Evolutionary conservation across 306 rosid species (phyloP), one percentile per base, ranked within the genome.

Genomic region (Cucurbita argyrosperma): DNA sequence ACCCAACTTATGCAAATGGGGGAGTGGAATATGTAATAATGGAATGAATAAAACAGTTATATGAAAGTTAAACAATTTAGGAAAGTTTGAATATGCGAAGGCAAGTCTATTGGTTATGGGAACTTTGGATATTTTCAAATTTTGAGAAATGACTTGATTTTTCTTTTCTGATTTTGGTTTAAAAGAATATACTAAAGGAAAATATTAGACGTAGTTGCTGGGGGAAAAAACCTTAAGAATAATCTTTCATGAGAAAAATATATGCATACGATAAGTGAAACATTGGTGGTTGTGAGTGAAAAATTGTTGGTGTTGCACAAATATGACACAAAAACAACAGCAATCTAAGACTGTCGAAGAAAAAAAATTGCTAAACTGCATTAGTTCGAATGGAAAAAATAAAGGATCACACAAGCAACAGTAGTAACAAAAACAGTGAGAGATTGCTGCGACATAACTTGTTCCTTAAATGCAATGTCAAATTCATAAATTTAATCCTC

Each of bases 401-500:
- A 51, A 46, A 70, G 74, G 58, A 70, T 70, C 74, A 70, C 58
- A 70, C 60, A 16, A 5, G 15, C 60, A 70, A 51, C 56, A 70
- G 47, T 30, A 70, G 60, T 49, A 50, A 50, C 21, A 10, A 9
- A 70, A 70, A 51, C 30, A 70, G 59, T 7, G 38, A 66, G 3
- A 50, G 47, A 30, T 16, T 70, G 18, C 12, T 0, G 43, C 23
- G 19, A 26, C 42, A 4, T 18, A 14, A 16, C 16, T 5, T 30
- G 60, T 70, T 51, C 57, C 47, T 50, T 15, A 19, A 70, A 70
- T 70, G 15, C 59, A 70, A 69, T 69, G 63, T 37, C 38, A 37
- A 71, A 71, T 42, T 1, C 72, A 51, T 19, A 61, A 64, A 42
- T 26, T 61, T 71, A 86, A 55, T 86, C 90, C 80, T 83, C 88